Evolutionary conservation across 1,139 yeast species (phyloP), one percentile per base, ranked within the genome.

Genomic region (Suhomyces yuchorum): DNA sequence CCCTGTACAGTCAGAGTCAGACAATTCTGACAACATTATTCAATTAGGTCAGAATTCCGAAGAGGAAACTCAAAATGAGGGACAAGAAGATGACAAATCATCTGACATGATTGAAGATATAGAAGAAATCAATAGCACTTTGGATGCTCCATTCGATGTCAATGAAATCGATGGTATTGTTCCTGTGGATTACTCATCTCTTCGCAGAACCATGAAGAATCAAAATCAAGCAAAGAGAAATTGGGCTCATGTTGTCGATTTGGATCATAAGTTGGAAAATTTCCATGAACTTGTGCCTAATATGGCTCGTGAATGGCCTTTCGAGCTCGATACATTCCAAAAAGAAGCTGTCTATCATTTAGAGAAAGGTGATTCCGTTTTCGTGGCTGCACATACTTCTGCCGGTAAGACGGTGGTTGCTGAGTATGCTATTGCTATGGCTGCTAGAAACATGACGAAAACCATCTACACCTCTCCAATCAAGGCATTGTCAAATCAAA

Each of bases 381-480:
- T 93, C 66, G 98, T 93, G 3, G 97, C 99, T 6, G 99, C 99
- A 0, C 99, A 93, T 65, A 89, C 96, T 0, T 89, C 96, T 5
- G 96, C 96, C 0, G 96, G 96, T 66, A 89, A 89, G 61, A 89
- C 96, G 0, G 96, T 89, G 6, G 95, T 89, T 20, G 96, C 96
- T 0, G 96, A 91, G 63, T 91, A 91, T 61, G 97, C 97, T 4
- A 90, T 91, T 59, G 96, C 97, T 1, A 88, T 89, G 89, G 92
- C 97, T 1, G 78, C 84, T 49, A 75, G 96, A 61, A 88, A 88
- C 59, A 89, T 88, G 90, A 91, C 96, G 24, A 87, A 90, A 60
- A 91, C 95, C 3, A 90, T 91, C 43, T 91, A 91, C 62, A 91
- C 97, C 0, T 90, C 97, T 0, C 97, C 97, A 4, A 91, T 91